Evolutionary conservation across 768 basidiomycete species (phyloP).

Genomic region (Kwoniella bestiolae): DNA sequence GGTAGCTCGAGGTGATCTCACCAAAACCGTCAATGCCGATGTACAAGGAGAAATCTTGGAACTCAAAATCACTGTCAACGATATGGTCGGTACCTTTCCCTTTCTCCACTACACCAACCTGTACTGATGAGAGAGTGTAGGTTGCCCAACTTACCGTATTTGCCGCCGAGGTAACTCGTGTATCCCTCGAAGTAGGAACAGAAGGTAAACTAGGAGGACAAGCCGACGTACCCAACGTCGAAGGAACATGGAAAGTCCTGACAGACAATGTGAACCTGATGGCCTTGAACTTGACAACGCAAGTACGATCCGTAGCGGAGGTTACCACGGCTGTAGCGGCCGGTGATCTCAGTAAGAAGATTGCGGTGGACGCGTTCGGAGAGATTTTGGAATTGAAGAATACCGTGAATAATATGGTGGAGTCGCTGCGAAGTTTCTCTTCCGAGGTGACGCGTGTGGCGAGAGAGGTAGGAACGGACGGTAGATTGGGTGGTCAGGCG

Average conservation of each 20-base stretch:
- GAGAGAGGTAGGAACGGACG: conserved; percentile 86
- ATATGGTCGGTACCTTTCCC: conserved; percentile 48
- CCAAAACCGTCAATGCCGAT: conserved; percentile 55
- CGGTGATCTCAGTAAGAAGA: conserved; percentile 84
- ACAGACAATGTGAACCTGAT: conserved; percentile 75
- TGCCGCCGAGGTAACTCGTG: conserved; percentile 62
- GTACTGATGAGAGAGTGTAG: conserved; percentile 11
- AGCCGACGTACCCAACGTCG: conserved; percentile 83
- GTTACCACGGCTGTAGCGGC: conserved; percentile 67
- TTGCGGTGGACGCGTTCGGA: conserved; percentile 82
- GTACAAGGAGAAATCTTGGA: conserved; percentile 58
- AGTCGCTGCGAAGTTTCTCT: conserved; percentile 82
- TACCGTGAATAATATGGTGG: conserved; percentile 94
- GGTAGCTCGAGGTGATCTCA: conserved; percentile 58
- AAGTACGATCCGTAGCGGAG: conserved; percentile 58
- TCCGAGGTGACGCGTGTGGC: conserved; percentile 72
- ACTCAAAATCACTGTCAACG: conserved; percentile 58
- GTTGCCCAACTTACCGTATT: conserved; percentile 58
- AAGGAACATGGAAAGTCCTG: conserved; percentile 73
- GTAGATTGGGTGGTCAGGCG: conserved; percentile 55
- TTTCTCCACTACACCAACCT: not conserved
- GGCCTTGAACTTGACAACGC: conserved; percentile 58
- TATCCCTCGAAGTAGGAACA: conserved; percentile 85
- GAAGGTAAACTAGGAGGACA: conserved; percentile 89
- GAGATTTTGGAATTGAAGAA: conserved; percentile 69